Evolutionary conservation across 2,329 filamentous ascomycete species (phyloP).

Genomic region (Paracorniculantispora psalliotae): DNA sequence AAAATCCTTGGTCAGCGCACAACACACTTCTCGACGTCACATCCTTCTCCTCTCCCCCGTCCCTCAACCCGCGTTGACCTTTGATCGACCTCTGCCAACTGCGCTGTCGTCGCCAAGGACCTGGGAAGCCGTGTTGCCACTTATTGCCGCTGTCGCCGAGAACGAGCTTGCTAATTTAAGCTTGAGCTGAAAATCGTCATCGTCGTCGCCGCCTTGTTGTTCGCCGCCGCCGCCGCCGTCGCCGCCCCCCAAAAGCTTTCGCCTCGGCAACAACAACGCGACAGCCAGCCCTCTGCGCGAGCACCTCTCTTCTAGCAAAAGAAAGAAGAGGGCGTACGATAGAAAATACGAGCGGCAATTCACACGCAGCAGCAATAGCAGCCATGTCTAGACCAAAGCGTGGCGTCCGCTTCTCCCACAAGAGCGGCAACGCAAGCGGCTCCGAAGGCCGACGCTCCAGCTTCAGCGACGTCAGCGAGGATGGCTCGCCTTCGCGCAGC

Average conservation of each 20-base stretch:
- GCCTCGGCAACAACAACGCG: neutral
- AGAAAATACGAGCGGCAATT: neutral
- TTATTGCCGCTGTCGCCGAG: neutral
- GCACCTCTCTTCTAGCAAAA: neutral
- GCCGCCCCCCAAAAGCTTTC: neutral
- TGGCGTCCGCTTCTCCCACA: constrained; percentile 52
- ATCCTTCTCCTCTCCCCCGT: neutral
- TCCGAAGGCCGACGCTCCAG: constrained; percentile 59
- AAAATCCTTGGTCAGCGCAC: constrained; percentile 6
- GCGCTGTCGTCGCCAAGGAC: neutral
- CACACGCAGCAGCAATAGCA: neutral
- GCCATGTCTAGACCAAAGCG: constrained; percentile 38
- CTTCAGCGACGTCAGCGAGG: constrained; percentile 66
- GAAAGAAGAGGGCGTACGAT: too few relatives aligned
- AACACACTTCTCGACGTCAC: constrained; percentile 5
- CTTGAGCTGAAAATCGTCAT: constrained; percentile 3
- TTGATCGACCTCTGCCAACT: neutral
- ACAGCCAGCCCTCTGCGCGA: neutral
- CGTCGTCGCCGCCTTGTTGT: constrained; percentile 1
- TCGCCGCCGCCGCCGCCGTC: neutral
- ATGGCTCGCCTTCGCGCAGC: constrained; percentile 31
- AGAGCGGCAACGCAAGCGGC: constrained; percentile 41
- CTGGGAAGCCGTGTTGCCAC: neutral
- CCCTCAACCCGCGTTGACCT: neutral
- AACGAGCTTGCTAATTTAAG: neutral